These are phyloP conservation scores for Plasmodium vivax DNA, from an alignment of 169 alveolate genomes.

Conservation along the genomic window DNA sequence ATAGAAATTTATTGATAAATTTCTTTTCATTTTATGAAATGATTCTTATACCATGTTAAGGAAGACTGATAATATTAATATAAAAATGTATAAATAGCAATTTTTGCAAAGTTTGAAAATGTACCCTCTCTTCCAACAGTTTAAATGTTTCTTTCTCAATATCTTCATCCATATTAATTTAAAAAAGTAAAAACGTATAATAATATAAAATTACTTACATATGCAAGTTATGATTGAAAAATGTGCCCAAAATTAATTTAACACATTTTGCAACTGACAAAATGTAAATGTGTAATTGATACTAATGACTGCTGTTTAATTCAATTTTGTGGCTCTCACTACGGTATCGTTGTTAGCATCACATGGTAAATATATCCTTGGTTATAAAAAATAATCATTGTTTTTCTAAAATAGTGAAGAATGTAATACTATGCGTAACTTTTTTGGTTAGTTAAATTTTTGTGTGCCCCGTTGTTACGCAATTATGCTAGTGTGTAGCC, in stretches of 20 bases:
- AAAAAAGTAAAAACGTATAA: neutral
- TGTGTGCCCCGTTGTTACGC: neutral
- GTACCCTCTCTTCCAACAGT: neutral
- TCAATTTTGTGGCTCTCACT: neutral
- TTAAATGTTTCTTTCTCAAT: neutral
- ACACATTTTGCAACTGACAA: neutral
- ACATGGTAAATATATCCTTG: neutral
- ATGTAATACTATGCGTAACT: neutral
- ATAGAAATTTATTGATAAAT: neutral
- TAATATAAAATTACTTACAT: neutral
- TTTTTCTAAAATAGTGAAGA: neutral
- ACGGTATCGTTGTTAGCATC: neutral
- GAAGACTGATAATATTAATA: neutral
- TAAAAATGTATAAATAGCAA: neutral
- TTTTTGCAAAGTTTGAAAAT: neutral
- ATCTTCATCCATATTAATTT: neutral
- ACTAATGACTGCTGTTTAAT: neutral
- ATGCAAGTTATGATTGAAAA: neutral
- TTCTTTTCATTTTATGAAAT: neutral
- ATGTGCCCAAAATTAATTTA: neutral
- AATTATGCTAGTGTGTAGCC: neutral
- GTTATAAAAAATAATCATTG: neutral
- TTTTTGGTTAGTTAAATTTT: neutral
- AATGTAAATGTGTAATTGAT: neutral
- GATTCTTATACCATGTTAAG: neutral